Percentiles rank a stretch among this genome's conserved stretches.
These are phyloP conservation scores for Mariannaea elegans DNA, from an alignment of 2,329 filamentous ascomycete species.

Conservation along the genomic window DNA sequence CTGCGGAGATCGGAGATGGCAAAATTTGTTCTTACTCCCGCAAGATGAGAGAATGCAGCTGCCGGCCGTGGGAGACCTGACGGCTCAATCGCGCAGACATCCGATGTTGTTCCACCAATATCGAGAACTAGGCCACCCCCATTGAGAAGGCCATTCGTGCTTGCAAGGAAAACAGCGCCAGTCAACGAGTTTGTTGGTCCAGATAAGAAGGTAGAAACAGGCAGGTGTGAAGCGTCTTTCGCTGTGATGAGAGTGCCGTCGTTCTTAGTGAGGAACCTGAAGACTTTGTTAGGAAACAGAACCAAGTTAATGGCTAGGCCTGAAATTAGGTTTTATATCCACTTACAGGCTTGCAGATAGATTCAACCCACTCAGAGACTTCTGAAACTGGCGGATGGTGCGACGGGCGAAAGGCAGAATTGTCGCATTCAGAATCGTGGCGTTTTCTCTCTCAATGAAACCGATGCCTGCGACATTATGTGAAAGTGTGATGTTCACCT, in stretches of 20 bases:
- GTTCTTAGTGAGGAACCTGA: constrained; percentile 68
- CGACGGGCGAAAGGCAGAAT: constrained; percentile 63
- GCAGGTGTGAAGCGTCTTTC: constrained; percentile 59
- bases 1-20: constrained; percentile 20
- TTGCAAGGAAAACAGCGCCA: constrained; percentile 51
- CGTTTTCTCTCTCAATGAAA: constrained; percentile 69
- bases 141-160: background rate
- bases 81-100: constrained; percentile 16
- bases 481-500: constrained; percentile 5
- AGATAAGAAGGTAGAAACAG: constrained; percentile 67
- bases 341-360: constrained; percentile 18
- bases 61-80: constrained; percentile 20
- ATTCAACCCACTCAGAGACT: constrained; percentile 57
- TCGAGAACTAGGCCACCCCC: constrained; percentile 14
- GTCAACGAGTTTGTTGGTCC: constrained; percentile 70
- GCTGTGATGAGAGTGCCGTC: constrained; percentile 67
- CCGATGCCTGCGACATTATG: constrained; percentile 44
- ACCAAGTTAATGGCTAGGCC: no score
- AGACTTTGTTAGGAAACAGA: constrained; percentile 51
- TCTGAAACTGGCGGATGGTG: constrained; percentile 63
- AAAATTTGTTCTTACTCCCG: constrained; percentile 22
- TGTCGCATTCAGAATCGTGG: constrained; percentile 69
- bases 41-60: constrained; percentile 16
- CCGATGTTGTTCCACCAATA: constrained; percentile 23
- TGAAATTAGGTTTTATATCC: background rate